Evolutionary conservation across 768 basidiomycete species (phyloP).

Genomic region (Galerina sulciceps): DNA sequence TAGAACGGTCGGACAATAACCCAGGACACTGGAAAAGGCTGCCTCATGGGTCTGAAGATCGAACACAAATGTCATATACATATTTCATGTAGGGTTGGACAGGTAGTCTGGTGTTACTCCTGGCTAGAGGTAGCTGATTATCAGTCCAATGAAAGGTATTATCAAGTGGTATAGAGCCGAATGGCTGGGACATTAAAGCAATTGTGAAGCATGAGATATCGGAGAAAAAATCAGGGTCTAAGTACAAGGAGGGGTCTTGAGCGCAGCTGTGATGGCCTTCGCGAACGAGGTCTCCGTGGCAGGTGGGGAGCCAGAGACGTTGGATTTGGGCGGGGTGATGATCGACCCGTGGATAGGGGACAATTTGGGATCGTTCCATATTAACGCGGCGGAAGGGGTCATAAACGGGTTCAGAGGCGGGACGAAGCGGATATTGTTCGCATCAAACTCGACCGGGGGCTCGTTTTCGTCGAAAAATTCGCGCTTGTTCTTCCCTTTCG

Average conservation of each 20-base stretch:
- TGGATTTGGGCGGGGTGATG: slow-evolving; percentile 2
- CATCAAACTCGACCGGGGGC: slow-evolving; percentile 18
- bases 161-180: too few species aligned
- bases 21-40: too few species aligned
- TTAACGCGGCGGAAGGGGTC: slow-evolving; percentile 12
- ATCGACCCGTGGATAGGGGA: slow-evolving; percentile 25
- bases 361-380: slow-evolving; percentile 31
- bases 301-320: slow-evolving; percentile 3
- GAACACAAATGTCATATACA: too few species aligned
- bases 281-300: neutral
- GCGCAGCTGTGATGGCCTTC: neutral
- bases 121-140: too few species aligned
- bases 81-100: too few species aligned
- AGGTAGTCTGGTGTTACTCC: too few species aligned
- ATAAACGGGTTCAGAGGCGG: slow-evolving; percentile 17
- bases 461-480: neutral
- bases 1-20: too few species aligned
- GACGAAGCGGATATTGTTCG: slow-evolving; percentile 26
- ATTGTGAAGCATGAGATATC: too few species aligned
- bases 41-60: too few species aligned
- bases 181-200: too few species aligned
- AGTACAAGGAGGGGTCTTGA: neutral
- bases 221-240: too few species aligned
- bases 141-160: too few species aligned
- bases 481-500: neutral